A percentile compares a stretch with the other conserved stretches of the same genome.
These are phyloP conservation scores for Ilex aquifolium DNA, from an alignment of 257 asterid genomes.

Conservation along the genomic window DNA sequence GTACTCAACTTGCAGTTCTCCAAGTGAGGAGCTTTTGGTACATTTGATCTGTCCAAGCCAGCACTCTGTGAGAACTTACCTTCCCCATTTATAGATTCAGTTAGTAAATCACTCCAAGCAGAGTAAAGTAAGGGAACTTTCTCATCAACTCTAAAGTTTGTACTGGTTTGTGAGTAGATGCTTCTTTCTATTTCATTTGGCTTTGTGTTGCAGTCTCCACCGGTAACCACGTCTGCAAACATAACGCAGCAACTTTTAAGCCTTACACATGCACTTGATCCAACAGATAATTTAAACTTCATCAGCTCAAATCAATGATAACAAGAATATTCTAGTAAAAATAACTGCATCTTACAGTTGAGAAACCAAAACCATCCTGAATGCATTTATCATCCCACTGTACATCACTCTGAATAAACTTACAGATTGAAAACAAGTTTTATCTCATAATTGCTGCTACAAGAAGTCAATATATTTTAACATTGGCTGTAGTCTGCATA, in stretches of 20 bases:
- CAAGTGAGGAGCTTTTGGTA: conserved; percentile 69
- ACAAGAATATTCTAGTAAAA: too few species aligned
- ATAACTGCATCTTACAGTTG: too few species aligned
- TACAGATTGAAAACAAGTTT: too few species aligned
- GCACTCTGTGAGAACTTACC: conserved; percentile 12
- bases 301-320: background rate
- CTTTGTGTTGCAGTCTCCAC: conserved; percentile 29
- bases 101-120: conserved; percentile 51
- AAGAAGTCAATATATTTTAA: too few species aligned
- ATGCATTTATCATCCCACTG: too few species aligned
- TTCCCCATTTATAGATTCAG: conserved; percentile 19
- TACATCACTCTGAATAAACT: too few species aligned
- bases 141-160: conserved; percentile 19
- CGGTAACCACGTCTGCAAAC: conserved; percentile 23
- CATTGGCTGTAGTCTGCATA: too few species aligned
- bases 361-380: too few species aligned
- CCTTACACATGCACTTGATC: background rate
- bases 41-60: conserved; percentile 19
- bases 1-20: conserved; percentile 61
- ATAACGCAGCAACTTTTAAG: too few species aligned
- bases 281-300: background rate
- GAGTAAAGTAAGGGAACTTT: conserved; percentile 45
- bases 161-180: conserved; percentile 22
- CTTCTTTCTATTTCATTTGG: conserved; percentile 28
- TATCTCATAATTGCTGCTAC: too few species aligned